Base-by-base conservation (phyloP, 1,284 basidiomycete species). In the Dichomitus squalens region DNA sequence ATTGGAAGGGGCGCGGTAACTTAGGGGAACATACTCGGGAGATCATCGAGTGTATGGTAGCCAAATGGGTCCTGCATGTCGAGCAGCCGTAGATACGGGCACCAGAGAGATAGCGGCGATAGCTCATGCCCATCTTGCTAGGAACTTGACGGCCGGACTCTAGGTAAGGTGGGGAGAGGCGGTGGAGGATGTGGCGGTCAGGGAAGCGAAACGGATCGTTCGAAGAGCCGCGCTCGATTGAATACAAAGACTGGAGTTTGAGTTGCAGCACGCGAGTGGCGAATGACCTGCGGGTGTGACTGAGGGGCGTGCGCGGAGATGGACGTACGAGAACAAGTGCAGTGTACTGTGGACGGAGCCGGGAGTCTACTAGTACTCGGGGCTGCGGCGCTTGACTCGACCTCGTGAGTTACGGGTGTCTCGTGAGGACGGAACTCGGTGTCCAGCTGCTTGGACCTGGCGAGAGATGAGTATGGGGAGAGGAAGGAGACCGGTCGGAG, bases 81-180 rank as follows among this genome's bases (percentile, higher is more conserved):
- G 83, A 86, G 76, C 97, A 99, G 49, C 93, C 92, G 70, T 95
- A 98, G 69, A 98, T 91, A 66, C 92, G 87, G 66, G 90, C 86
- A 46, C 93, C 93, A 35, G 86, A 82, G 59, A 98, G 88, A 75
- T 95, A 97, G 62, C 89, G 86, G 69, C 93, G 88, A 76, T 92
- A 93, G 68, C 82, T 88, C 86, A 94, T 90, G 70, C 93, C 93
- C 93, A 96, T 95, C 61, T 60, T 68, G 66, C 50, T 31, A 33
- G 59, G 39, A 52, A 29, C 39, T 50, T 49, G 33, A 40, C 49
- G 39, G 52, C 33, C 12, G 25, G 50, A n/a, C n/a, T n/a, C n/a
- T n/a, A n/a, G n/a, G n/a, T n/a, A 34, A 31, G 34, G 49, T 49
- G 34, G 52, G 38, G 50, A 33, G 35, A 43, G 25, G n/a, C 38